Conservation (phyloP, 305 asterid species). For the Solanum hybrid region DNA sequence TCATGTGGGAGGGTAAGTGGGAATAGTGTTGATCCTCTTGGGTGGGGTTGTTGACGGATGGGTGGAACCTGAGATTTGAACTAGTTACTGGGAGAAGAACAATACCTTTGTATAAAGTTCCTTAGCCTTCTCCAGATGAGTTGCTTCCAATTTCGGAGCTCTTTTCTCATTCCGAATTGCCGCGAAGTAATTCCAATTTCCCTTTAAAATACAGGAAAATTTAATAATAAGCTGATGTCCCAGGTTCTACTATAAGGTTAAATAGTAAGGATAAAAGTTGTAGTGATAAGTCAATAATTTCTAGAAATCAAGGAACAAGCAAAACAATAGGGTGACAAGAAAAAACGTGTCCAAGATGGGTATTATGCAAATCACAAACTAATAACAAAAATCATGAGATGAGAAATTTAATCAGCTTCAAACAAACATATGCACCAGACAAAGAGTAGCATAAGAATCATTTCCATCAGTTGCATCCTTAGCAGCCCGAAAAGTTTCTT, state of each 20-base stretch:
- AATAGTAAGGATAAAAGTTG: constrained; percentile 2
- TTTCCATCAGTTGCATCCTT: constrained; percentile 70
- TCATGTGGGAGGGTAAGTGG: background rate
- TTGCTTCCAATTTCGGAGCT: constrained; percentile 88
- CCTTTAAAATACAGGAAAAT: constrained; percentile 36
- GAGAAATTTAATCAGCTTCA: constrained; percentile 11
- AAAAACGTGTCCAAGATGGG: background rate
- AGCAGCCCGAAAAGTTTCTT: constrained; percentile 88
- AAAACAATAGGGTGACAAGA: background rate
- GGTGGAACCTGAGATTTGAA: background rate
- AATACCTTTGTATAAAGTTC: constrained; percentile 89
- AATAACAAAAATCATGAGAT: background rate
- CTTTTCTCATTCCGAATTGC: constrained; percentile 96
- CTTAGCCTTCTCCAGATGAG: constrained; percentile 96
- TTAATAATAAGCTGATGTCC: constrained; percentile 16
- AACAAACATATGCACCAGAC: constrained; percentile 56
- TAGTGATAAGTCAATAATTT: constrained; percentile 6
- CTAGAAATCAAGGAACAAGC: constrained; percentile 2
- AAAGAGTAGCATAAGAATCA: constrained; percentile 91
- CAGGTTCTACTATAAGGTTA: constrained; percentile 8
- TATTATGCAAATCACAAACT: background rate
- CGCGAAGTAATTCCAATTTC: constrained; percentile 97
- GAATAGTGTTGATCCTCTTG: background rate
- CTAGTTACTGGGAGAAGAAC: constrained; percentile 6
- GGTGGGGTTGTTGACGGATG: background rate